phyloP scores from a whole-genome alignment of 129 eudicot species.

The Kitagawia praeruptora region DNA sequence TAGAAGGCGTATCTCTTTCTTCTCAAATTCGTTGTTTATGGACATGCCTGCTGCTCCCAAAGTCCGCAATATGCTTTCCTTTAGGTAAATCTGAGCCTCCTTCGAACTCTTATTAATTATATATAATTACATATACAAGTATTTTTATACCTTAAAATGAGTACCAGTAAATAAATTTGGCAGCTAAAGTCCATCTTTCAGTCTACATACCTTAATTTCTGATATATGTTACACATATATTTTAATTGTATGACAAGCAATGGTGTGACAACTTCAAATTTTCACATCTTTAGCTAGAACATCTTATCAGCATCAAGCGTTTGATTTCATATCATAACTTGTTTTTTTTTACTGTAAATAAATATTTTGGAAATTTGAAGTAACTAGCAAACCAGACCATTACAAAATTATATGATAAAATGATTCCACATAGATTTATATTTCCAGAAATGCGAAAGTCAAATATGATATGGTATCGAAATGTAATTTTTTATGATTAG shows the following conservation, averaged over 20 bases:
- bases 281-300: not conserved
- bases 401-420: not conserved
- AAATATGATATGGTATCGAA: not conserved
- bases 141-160: not conserved
- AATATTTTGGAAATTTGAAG: not conserved
- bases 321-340: not conserved
- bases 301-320: not conserved
- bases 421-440: not conserved
- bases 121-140: not conserved
- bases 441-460: not conserved
- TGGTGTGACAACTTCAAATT: not conserved
- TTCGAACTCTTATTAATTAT: not conserved
- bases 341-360: not conserved
- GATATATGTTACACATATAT: not conserved
- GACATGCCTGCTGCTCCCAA: conserved; percentile 91
- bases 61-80: conserved; percentile 92
- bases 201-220: not conserved
- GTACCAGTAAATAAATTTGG: not conserved
- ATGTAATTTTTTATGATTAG: not conserved
- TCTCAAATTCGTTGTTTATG: conserved; percentile 91
- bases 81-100: conserved; percentile 49
- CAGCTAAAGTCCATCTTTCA: not conserved
- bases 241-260: not conserved
- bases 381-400: not conserved
- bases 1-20: conserved; percentile 78